Evolutionary conservation across 2,329 filamentous ascomycete genomes (phyloP), one percentile per base, ranked within the genome.

Genomic region (Niveomyces coronatus): DNA sequence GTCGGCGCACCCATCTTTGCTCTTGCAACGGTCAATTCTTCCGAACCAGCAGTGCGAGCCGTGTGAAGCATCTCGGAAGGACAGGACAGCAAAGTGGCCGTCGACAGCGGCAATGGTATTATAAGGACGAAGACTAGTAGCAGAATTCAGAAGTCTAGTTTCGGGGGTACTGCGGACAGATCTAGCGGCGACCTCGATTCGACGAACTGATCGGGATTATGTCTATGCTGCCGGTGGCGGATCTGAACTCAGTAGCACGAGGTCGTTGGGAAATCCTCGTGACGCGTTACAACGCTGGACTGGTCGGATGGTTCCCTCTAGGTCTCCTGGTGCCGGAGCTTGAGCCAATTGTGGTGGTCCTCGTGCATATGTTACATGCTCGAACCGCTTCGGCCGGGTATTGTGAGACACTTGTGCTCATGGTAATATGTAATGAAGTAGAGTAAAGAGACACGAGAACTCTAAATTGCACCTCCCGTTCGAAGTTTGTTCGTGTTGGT

Each of bases 161-260:
- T 41, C 30, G 34, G 39, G 20, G 39, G 18, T 30, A 37, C 24
- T 41, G 24, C 39, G 39, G 31, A 35, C 18, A 14, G 31, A 31
- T 35, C 37, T 40, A 31, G 37, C 35, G 26, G 24, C 30, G 26
- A 13, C 26, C 31, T 22, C 16, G 8, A 8, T 24, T 13, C 23
- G 13, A 24, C 8, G 8, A n/a, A n/a, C 16, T 30, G 31, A 28
- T 9, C 26, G 13, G 13, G 27, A 24, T 10, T 10, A 15, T 34
- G 2, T 24, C 15, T 6, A 15, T 31, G 37, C 37, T 39, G 35
- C 9, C 26, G 35, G 37, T 35, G 31, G 37, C 37, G 37, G 39
- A 41, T 41, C 39, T 41, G 35, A 27, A 37, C 31, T 27, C 29
- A 30, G 23, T 27, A 27, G 35, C 35, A 36, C 33, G 23, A 26